A percentile compares a stretch with the other conserved stretches of the same genome.
phyloP scores from a whole-genome alignment of 176 grass and related monocot genomes.

The Eragrostis curvula region DNA sequence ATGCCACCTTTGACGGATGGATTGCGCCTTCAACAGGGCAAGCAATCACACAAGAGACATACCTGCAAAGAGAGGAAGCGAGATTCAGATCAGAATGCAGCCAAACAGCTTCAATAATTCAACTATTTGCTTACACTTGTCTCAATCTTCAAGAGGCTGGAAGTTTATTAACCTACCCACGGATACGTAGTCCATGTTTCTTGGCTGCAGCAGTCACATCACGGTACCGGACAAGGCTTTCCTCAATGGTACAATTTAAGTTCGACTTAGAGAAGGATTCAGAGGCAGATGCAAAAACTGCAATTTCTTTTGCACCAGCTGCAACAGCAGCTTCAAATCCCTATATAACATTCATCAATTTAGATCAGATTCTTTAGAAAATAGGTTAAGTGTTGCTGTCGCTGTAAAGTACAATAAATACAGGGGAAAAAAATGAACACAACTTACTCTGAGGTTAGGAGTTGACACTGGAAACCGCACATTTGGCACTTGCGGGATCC shows the following conservation, averaged over 20 bases:
- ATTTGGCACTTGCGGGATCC: constrained; percentile 49
- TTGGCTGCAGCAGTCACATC: constrained; percentile 72
- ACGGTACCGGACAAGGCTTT: constrained; percentile 72
- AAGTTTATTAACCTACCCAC: constrained; percentile 60
- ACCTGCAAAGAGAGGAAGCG: constrained; percentile 46
- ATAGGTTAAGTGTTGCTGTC: background rate
- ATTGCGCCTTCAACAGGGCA: constrained; percentile 75
- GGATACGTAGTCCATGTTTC: constrained; percentile 57
- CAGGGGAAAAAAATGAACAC: background rate
- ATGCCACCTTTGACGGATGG: constrained; percentile 73
- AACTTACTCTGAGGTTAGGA: constrained; percentile 88
- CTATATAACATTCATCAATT: constrained; percentile 45
- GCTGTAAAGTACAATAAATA: background rate
- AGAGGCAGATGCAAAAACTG: constrained; percentile 86
- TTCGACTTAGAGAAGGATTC: constrained; percentile 91
- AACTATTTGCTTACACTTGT: background rate
- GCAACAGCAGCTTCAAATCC: constrained; percentile 84
- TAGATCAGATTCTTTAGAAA: constrained; percentile 7
- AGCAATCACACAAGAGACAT: constrained; percentile 78
- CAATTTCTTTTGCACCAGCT: constrained; percentile 87
- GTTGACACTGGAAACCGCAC: constrained; percentile 78
- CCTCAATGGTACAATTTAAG: constrained; percentile 81
- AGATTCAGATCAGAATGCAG: constrained; percentile 17
- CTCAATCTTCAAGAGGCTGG: background rate
- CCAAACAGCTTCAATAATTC: background rate